These are phyloP conservation scores for Hypomontagnella monticulosa DNA, from an alignment of 495 filamentous ascomycete genomes.

Conservation along the genomic window DNA sequence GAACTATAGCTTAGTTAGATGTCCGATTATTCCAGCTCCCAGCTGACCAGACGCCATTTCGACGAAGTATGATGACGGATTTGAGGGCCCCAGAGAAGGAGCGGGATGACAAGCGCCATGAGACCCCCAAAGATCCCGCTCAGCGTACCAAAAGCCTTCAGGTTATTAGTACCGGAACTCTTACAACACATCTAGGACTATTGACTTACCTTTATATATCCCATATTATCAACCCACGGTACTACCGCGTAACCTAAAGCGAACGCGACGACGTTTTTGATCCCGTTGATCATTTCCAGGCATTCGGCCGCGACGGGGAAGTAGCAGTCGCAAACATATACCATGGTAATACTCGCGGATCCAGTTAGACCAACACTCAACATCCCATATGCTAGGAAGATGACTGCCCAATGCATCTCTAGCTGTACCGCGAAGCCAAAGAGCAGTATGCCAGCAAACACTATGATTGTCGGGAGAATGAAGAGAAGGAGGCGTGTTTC, in stretches of 20 bases:
- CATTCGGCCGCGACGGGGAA: slow-evolving; percentile 21
- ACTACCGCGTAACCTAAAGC: slow-evolving; percentile 12
- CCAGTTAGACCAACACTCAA: slow-evolving; percentile 18
- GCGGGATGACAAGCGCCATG: not conserved
- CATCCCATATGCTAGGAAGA: slow-evolving; percentile 17
- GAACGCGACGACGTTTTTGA: slow-evolving; percentile 24
- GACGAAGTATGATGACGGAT: slow-evolving; percentile 24
- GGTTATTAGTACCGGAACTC: not conserved
- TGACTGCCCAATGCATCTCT: slow-evolving; percentile 16
- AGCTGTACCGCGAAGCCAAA: slow-evolving; percentile 14
- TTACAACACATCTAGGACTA: not conserved
- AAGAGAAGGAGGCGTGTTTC: slow-evolving; percentile 18
- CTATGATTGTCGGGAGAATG: slow-evolving; percentile 11
- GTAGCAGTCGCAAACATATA: slow-evolving; percentile 23
- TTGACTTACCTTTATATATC: slow-evolving; percentile 9
- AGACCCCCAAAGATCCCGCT: slow-evolving; percentile 14
- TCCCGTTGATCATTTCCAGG: slow-evolving; percentile 20
- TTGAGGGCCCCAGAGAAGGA: slow-evolving; percentile 17
- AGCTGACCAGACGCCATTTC: slow-evolving; percentile 20
- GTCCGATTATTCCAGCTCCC: not conserved
- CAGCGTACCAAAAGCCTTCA: slow-evolving; percentile 18
- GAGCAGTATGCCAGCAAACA: slow-evolving; percentile 16
- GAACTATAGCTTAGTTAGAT: no score
- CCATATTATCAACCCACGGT: slow-evolving; percentile 13
- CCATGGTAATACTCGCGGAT: slow-evolving; percentile 18